These are phyloP conservation scores for Herpotrichia juniperi DNA, from an alignment of 2,329 filamentous ascomycete species.

Conservation along the genomic window DNA sequence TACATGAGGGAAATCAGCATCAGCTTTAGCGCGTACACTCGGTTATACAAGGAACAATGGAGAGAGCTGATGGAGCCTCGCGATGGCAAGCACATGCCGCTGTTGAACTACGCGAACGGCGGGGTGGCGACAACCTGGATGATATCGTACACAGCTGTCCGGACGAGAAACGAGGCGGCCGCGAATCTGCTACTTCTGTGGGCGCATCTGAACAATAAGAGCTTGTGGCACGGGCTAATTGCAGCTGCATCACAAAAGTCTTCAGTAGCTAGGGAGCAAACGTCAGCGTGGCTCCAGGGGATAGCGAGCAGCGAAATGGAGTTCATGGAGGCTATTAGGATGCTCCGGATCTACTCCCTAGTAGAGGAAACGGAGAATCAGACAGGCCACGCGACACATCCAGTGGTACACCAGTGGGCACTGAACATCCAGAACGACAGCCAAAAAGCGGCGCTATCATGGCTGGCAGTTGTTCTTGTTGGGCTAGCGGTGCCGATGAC, in stretches of 20 bases:
- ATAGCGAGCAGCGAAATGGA: conserved; percentile 19
- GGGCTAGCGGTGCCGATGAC: conserved; percentile 7
- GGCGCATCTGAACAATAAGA: conserved; percentile 14
- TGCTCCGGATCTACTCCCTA: conserved; percentile 17
- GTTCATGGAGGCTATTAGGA: conserved; percentile 18
- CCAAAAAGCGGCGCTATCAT: conserved; percentile 1
- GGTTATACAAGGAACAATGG: conserved; percentile 23
- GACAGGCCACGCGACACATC: conserved; percentile 14
- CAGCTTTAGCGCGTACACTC: conserved; percentile 11
- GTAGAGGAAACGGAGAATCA: conserved; percentile 9
- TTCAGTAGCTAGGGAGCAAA: neutral
- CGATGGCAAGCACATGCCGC: conserved; percentile 6
- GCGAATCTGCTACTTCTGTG: conserved; percentile 27
- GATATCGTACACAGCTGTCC: conserved; percentile 19
- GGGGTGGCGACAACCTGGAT: conserved; percentile 23
- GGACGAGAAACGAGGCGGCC: conserved; percentile 14
- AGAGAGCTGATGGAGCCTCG: conserved; percentile 17
- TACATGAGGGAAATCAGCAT: conserved; percentile 10
- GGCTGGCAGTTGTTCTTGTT: conserved; percentile 12
- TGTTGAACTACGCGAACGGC: conserved; percentile 17
- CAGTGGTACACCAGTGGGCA: conserved; percentile 8
- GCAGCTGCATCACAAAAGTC: conserved; percentile 9
- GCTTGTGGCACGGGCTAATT: conserved; percentile 23
- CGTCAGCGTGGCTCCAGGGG: conserved; percentile 17
- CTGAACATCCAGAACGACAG: conserved; percentile 3